Evolutionary conservation across 495 filamentous ascomycete species (phyloP), one percentile per base, ranked within the genome.

Genomic region (Trichoderma asperelloides): DNA sequence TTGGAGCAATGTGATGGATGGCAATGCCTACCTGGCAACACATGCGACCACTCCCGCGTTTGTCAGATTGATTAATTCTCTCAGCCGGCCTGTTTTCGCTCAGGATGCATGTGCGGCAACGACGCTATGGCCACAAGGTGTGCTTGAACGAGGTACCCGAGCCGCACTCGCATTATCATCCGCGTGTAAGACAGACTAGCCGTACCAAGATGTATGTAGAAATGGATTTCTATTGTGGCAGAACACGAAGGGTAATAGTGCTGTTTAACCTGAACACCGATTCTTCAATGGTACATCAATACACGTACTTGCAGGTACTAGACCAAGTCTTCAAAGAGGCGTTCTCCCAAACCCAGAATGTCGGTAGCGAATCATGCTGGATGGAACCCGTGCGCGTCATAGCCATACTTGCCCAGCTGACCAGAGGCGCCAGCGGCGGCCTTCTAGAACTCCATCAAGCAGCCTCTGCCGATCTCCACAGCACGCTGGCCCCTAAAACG

Each of bases 391-490:
- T n/a, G 15, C n/a, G 16, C 15, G 47, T 21, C 47, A 51, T 25
- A 60, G 55, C 27, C 55, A 27, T 51, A 51, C 55, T 25, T 60
- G 55, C 55, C 55, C 27, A 60, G 55, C 55, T 60, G 55, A 60
- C 25, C 25, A 16, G 55, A n/a, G 13, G 43, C 9, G 43, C 43
- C 11, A 30, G 12, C 7, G 18, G 21, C 18, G 47, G 21, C 25
- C 27, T 60, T 60, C 55, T 60, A 60, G 55, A 60, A 60, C 55
- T 25, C 11, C 27, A 3, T 60, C 55, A 3, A 28, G 25, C 23
- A 28, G 43, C 13, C 43, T 30, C 55, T 30, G 55, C 27, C 27
- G 55, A 60, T 60, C 55, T 18, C 55, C 55, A 60, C 55, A 11
- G 55, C 27, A 9, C 33, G 2, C 25, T 18, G 16, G 16, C 23